Percentiles rank a stretch among this genome's conserved stretches.
These are phyloP conservation scores for Prunus padus DNA, from an alignment of 306 rosid genomes.

Conservation along the genomic window DNA sequence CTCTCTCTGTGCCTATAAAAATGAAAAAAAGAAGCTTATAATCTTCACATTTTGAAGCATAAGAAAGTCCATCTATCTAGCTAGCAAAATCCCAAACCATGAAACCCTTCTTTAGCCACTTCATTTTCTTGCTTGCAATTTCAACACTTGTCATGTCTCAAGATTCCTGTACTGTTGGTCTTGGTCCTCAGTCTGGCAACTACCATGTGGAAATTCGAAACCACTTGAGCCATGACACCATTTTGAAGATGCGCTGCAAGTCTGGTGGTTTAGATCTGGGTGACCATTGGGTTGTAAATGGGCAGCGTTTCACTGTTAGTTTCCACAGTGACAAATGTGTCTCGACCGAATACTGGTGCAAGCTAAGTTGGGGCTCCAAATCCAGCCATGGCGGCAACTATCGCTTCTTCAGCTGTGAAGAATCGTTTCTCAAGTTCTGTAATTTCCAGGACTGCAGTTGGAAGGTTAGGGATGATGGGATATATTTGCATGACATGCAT, in stretches of 20 bases:
- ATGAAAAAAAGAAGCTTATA: background rate
- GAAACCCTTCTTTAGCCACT: background rate
- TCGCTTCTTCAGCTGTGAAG: background rate
- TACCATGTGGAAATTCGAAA: background rate
- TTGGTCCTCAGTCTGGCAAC: background rate
- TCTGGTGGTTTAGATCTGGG: background rate
- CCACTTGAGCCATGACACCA: background rate
- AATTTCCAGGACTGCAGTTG: background rate
- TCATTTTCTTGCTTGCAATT: background rate
- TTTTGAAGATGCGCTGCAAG: background rate
- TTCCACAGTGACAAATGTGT: background rate
- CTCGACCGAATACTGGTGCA: background rate
- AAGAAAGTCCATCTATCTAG: background rate
- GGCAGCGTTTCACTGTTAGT: background rate
- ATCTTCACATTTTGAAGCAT: background rate
- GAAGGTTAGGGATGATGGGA: background rate
- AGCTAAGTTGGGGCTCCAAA: background rate
- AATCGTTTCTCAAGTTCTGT: background rate
- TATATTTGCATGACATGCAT: background rate
- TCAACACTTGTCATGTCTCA: background rate
- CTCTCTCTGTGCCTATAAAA: background rate
- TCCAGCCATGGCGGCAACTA: slow-evolving; percentile 6
- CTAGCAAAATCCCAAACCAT: background rate
- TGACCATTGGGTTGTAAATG: background rate
- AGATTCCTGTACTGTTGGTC: background rate